Evolutionary conservation across 164 flowering plant species (phyloP), one percentile per base, ranked within the genome.

Genomic region (Vitis amurensis): DNA sequence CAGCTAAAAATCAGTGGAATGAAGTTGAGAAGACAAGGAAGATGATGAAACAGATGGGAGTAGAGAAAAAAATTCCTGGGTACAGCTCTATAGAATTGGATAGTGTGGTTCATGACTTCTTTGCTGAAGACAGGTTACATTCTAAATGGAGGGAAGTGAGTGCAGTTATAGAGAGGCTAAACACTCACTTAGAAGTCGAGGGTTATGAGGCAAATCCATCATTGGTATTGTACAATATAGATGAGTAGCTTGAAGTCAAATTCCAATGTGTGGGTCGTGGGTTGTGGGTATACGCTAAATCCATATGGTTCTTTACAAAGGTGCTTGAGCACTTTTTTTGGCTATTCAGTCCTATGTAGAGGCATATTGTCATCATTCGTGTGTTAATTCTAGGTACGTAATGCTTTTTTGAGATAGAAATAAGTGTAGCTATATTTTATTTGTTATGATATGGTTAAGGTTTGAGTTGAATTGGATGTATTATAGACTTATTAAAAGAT

Each of bases 11-110:
- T 66, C 71, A 69, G 51, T 84, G 83, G 85, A 79, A 72, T 9
- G 79, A 81, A 50, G 78, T 73, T 48, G 69, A 66, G 27, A 77
- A 47, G 5, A 53, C 75, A 11, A 77, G 87, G 65, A 60, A 67
- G 12, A 13, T 56, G 60, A 84, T 84, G 83, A 61, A 66, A 14
- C 59, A 59, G 23, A 68, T 49, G 58, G 83, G 78, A 8, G 67
- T 72, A 1, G 65, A 66, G 63, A 81, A 81, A 61, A 71, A 81
- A 59, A 69, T 70, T 53, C 81, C 83, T 29, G 87, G 81, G 1
- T 77, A 73, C 69, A 81, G 85, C 64, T 73, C 71, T 67, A 65
- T 84, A 11, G 85, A 81, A 67, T 47, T 80, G 29, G 72, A 72
- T 29, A 76, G 73, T 3, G 29, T 57, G 11, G 77, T 82, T 37